Base-by-base conservation (phyloP, 1,139 yeast genomes). In the Groenewaldozyma auringiensis region DNA sequence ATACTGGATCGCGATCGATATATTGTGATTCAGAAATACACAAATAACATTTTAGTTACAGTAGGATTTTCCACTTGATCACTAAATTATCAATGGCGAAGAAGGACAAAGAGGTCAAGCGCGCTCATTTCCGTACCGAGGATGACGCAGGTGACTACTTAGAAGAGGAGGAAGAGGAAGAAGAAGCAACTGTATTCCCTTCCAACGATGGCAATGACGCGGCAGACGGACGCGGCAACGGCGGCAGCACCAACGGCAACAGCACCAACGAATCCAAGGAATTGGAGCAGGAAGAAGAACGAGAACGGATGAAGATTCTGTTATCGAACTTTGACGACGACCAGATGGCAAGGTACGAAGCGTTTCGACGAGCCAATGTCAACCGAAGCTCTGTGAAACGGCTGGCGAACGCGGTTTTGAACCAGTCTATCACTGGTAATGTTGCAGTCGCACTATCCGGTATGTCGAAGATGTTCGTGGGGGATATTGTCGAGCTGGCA, bases 291-390 rank as follows among this genome's bases (percentile, higher is more conserved):
- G 62, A 59, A 13, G 21, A 53, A 41, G 68, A 65, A 45, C 57
- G 66, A 21, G 89, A 82, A 44, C 73, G 77, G 50, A 74, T 79
- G 61, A 74, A 84, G 52, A 59, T 88, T 22, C 67, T 89, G 51
- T 75, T 88, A 51, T 78, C 86, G 20, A 78, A 80, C 53, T 78
- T 92, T 60, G 81, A 83, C 49, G 78, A 77, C n/a, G 85, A 81
- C 35, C 96, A 92, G 60, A 82, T 86, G 82, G 81, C 81, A 50
- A 67, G 96, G 44, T 89, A 88, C 63, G 96, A 88, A 60, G 86
- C 85, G 11, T 88, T 81, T 62, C 74, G 96, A 53, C 72, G 97
- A 54, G 83, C 94, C 47, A 83, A 87, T 32, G 69, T 92, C 43
- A 87, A 84, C 58, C 80, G 83, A 52, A 76, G 81, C 1, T 87